Percentiles rank a stretch among this genome's conserved stretches.
Conservation (phyloP, 306 rosid species). For the Hippophae tibetana region DNA sequence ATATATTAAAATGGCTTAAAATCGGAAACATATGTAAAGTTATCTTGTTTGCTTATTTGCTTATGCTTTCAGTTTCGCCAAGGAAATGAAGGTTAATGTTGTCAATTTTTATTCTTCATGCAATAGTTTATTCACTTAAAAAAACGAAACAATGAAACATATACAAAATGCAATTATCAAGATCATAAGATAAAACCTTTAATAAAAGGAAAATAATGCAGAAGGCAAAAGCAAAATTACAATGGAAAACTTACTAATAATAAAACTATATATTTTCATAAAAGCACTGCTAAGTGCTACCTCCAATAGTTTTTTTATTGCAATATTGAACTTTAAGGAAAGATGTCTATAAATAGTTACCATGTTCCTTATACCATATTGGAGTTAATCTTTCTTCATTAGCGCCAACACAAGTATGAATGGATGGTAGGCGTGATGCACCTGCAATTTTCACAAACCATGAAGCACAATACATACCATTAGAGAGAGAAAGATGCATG, state of each 20-base stretch:
- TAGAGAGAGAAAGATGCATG: conserved; percentile 1
- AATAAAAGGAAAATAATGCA: too few species aligned
- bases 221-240: too few species aligned
- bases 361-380: conserved; percentile 90
- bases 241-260: background rate
- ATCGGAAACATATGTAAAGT: too few species aligned
- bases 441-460: conserved; percentile 35
- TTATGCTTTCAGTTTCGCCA: too few species aligned
- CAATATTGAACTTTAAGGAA: background rate
- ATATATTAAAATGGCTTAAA: too few species aligned
- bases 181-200: too few species aligned
- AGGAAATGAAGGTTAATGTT: too few species aligned
- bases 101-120: too few species aligned
- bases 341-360: conserved; percentile 40
- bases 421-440: conserved; percentile 84
- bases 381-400: conserved; percentile 90
- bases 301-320: background rate
- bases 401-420: conserved; percentile 95
- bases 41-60: too few species aligned
- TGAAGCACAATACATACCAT: conserved; percentile 16
- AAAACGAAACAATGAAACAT: too few species aligned
- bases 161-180: too few species aligned
- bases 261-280: conserved; percentile 9
- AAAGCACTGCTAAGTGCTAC: background rate
- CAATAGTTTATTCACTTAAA: too few species aligned